These are phyloP conservation scores for Fusarium sp. DNA, from an alignment of 2,329 filamentous ascomycete species.

Conservation along the genomic window DNA sequence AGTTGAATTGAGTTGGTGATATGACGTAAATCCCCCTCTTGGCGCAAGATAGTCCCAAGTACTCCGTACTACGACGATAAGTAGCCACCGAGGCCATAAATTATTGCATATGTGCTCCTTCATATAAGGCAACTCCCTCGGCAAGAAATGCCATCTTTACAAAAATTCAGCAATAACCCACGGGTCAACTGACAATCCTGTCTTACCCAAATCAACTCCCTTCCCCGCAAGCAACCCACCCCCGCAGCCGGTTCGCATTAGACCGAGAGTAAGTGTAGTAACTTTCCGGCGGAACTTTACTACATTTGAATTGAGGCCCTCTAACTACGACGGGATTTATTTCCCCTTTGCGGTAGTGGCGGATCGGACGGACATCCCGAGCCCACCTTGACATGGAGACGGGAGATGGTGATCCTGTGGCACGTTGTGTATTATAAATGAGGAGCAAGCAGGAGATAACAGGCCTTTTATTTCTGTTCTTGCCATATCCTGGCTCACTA, in stretches of 20 bases:
- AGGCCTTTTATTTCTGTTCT: neutral
- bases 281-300: constrained; percentile 13
- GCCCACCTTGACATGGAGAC: neutral
- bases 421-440: neutral
- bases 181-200: neutral
- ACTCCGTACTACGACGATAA: neutral
- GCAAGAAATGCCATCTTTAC: neutral
- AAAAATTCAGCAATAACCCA: neutral
- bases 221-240: neutral
- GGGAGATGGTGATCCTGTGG: neutral
- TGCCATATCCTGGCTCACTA: neutral
- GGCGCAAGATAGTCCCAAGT: neutral
- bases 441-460: neutral
- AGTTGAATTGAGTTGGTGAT: neutral
- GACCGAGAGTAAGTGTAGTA: neutral
- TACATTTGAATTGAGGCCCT: neutral
- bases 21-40: neutral
- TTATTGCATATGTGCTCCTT: neutral
- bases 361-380: neutral
- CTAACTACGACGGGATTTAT: neutral
- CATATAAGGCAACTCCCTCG: neutral
- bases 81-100: neutral
- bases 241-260: neutral
- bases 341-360: constrained; percentile 1
- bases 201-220: neutral